These are phyloP conservation scores for Nicotiana attenuata DNA, from an alignment of 257 asterid genomes.

Conservation along the genomic window DNA sequence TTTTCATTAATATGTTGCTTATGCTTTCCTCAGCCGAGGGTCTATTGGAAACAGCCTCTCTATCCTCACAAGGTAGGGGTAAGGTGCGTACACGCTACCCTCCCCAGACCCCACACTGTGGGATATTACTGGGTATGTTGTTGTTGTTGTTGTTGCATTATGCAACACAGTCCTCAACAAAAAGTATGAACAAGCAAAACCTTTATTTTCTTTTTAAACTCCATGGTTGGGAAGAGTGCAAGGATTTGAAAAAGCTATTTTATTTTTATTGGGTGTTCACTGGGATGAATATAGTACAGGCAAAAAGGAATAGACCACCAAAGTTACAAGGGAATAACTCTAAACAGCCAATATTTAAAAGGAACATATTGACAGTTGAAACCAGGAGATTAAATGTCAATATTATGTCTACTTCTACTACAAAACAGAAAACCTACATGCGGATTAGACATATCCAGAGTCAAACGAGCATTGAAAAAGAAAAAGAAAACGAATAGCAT, in stretches of 20 bases:
- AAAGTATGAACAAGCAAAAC: background rate
- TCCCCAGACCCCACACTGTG: too few species aligned
- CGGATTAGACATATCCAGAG: too few species aligned
- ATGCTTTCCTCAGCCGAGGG: too few species aligned
- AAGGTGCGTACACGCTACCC: too few species aligned
- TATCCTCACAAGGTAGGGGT: too few species aligned
- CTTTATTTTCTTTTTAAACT: background rate
- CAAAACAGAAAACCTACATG: background rate
- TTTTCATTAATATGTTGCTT: too few species aligned
- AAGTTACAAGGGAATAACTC: background rate
- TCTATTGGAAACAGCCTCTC: too few species aligned
- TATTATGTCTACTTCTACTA: background rate
- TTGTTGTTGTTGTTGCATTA: too few species aligned
- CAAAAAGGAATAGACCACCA: background rate
- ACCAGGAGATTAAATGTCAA: background rate
- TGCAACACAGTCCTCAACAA: background rate
- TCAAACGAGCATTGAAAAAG: too few species aligned
- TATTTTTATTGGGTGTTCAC: background rate
- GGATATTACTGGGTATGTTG: too few species aligned
- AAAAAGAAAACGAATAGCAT: background rate
- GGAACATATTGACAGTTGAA: background rate
- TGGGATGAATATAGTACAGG: background rate
- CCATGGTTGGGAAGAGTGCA: background rate
- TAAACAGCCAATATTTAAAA: background rate
- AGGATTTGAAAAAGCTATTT: background rate